phyloP scores from a whole-genome alignment of 192 early-diverging fungal genomes.

The Coemansia reversa region DNA sequence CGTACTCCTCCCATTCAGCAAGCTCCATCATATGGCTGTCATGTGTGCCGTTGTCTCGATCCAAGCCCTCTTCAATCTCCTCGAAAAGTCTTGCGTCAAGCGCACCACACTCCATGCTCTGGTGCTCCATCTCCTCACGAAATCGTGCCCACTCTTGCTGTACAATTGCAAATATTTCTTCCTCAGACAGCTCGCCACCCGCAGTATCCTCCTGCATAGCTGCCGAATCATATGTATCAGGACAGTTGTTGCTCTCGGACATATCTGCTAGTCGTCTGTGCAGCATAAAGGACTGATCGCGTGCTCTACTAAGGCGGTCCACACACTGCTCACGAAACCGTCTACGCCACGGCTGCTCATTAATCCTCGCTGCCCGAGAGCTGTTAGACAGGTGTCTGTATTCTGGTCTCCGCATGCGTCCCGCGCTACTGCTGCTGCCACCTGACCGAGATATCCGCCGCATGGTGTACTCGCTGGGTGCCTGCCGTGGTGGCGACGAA shows the following conservation, averaged over 20 bases:
- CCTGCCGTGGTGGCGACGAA: conserved; percentile 41
- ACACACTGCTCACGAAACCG: conserved; percentile 45
- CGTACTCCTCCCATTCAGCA: conserved; percentile 41
- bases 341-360: conserved; percentile 47
- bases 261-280: conserved; percentile 26
- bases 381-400: conserved; percentile 38
- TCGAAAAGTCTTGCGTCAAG: conserved; percentile 33
- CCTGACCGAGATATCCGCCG: conserved; percentile 35
- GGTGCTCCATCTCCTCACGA: conserved; percentile 41
- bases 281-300: conserved; percentile 40
- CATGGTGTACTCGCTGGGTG: conserved; percentile 14
- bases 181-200: conserved; percentile 21
- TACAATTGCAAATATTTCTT: conserved; percentile 38
- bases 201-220: background rate
- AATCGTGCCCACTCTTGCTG: conserved; percentile 50
- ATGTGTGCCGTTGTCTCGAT: background rate
- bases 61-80: conserved; percentile 40
- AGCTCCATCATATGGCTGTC: conserved; percentile 21
- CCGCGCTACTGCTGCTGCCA: conserved; percentile 10
- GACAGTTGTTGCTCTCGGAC: background rate
- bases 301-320: conserved; percentile 32
- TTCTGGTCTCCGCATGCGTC: conserved; percentile 18
- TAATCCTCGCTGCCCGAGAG: conserved; percentile 26
- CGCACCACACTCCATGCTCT: conserved; percentile 36
- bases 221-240: background rate